Base-by-base conservation (phyloP, 345 rosid genomes). In the Hibiscus trionum region DNA sequence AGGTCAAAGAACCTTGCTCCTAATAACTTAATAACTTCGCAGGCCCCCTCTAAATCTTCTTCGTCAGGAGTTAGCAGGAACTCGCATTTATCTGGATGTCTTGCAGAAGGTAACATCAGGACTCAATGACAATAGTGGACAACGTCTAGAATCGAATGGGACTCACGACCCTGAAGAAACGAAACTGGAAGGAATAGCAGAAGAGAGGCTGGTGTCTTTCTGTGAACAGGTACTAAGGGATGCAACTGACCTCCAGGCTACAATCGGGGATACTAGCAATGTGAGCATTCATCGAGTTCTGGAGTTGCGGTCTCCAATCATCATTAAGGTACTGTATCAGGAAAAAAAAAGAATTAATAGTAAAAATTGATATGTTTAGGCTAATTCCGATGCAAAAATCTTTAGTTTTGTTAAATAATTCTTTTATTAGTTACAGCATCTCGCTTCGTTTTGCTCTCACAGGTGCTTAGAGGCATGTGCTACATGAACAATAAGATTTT, bases 381-480 rank as follows among this genome's bases (percentile, higher is more conserved):
- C 3, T 69, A 12, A 69, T 72, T 26, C 11, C 19, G n/a, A 46
- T 16, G 57, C 29, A 44, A 31, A 12, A 66, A 31, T 55, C 0
- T 61, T 19, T 73, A 24, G 46, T 71, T 58, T 53, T 24, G 59
- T 61, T 53, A 50, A 44, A 24, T 17, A 16, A 49, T 7, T 10
- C 8, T 70, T 62, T 4, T 35, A 37, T 64, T 66, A 14, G 10
- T 62, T 52, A 29, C 21, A 16, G 47, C 17, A 11, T n/a, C 35
- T 24, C 26, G 21, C 42, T 10, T 33, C 1, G 21, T 53, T 72
- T 70, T 84, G 29, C 76, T 56, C 44, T 82, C 77, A 73, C 84
- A 94, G 98, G 96, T 94, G 78, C 88, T 95, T 58, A 88, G 84
- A 83, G 91, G 98, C 80, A 95, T 95, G 99, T 92, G 91, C 84